Evolutionary conservation across 1,139 yeast species (phyloP).

Genomic region (Groenewaldozyma auringiensis): DNA sequence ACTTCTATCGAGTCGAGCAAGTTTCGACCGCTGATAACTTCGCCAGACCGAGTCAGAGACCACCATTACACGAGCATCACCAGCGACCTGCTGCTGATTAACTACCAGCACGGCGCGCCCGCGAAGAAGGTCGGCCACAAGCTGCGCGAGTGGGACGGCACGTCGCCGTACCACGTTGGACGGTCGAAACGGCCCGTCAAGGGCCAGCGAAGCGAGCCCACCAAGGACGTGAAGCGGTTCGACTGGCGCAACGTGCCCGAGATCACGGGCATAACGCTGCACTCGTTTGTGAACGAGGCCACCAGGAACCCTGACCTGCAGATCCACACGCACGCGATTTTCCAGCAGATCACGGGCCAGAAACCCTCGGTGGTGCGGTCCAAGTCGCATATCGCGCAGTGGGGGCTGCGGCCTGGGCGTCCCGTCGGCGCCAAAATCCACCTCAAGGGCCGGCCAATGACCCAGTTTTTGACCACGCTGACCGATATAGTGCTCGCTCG

Average conservation of each 20-base stretch:
- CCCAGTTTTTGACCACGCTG: conserved; percentile 77
- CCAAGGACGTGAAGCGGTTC: conserved; percentile 65
- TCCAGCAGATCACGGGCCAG: conserved; percentile 89
- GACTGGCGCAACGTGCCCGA: conserved; percentile 63
- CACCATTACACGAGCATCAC: conserved; percentile 67
- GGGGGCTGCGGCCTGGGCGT: conserved; percentile 84
- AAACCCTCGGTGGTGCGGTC: conserved; percentile 71
- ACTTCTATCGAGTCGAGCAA: conserved; percentile 48
- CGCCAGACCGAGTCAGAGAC: conserved; percentile 73
- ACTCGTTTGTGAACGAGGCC: conserved; percentile 72
- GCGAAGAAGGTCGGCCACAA: conserved; percentile 51
- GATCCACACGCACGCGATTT: conserved; percentile 67
- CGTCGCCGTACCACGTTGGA: conserved; percentile 83
- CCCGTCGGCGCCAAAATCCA: conserved; percentile 87
- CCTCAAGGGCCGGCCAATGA: conserved; percentile 72
- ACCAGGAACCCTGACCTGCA: conserved; percentile 66
- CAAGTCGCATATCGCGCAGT: conserved; percentile 71
- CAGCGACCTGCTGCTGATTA: conserved; percentile 69
- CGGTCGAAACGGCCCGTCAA: conserved; percentile 47
- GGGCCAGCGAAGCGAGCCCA: conserved; percentile 40
- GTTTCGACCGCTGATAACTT: conserved; percentile 61
- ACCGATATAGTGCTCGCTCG: conserved; percentile 91
- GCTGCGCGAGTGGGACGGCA: conserved; percentile 77
- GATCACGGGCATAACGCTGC: conserved; percentile 56
- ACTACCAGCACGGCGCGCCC: conserved; percentile 58